These are phyloP conservation scores for Ogataea trehaloabstinens DNA, from an alignment of 805 yeast species.

Conservation along the genomic window DNA sequence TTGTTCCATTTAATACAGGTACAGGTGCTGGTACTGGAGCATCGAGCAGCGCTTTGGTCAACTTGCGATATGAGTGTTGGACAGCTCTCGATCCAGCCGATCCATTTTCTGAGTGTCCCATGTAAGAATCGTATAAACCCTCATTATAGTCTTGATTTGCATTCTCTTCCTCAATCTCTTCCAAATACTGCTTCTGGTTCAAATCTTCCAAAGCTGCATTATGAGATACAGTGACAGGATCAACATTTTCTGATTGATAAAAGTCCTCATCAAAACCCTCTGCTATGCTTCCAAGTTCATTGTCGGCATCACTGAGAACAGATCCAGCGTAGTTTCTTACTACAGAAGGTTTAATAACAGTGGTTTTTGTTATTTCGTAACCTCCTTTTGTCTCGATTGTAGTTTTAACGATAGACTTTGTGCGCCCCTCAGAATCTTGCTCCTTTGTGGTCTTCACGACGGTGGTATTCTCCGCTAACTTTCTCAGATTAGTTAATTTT, in stretches of 20 bases:
- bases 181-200: constrained; percentile 9
- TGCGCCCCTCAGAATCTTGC: constrained; percentile 49
- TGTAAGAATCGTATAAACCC: constrained; percentile 5
- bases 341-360: constrained; percentile 36
- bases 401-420: constrained; percentile 53
- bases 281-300: constrained; percentile 24
- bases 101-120: neutral
- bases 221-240: constrained; percentile 1
- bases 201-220: neutral
- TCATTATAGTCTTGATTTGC: constrained; percentile 12
- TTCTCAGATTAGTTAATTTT: constrained; percentile 18
- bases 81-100: neutral
- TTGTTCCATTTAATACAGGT: neutral
- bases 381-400: constrained; percentile 50
- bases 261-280: constrained; percentile 21
- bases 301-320: constrained; percentile 16
- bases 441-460: constrained; percentile 51
- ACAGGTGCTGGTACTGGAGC: neutral
- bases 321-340: constrained; percentile 15
- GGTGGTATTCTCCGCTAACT: constrained; percentile 19
- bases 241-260: constrained; percentile 13
- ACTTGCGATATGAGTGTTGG: constrained; percentile 1
- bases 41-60: neutral
- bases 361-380: constrained; percentile 46
- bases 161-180: constrained; percentile 24